Evolutionary conservation across 176 grass and related monocot genomes (phyloP), one percentile per base, ranked within the genome.

Genomic region (Cenchrus fungigraminus): DNA sequence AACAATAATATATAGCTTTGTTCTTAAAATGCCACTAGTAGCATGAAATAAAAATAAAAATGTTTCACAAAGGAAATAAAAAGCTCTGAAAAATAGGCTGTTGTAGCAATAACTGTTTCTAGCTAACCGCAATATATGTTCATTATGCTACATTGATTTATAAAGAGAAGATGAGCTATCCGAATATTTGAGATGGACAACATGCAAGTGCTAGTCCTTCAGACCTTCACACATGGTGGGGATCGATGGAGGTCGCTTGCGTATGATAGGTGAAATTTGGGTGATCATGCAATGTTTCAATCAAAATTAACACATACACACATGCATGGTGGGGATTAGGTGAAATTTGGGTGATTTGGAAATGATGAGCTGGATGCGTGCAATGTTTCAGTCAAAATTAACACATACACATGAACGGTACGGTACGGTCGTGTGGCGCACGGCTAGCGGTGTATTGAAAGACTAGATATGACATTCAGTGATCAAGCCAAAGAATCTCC

Each of bases 401-500:
- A 40, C 37, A 40, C 3, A 40, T 40, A 40, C 3, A 47, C 68
- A 71, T 52, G 14, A 15, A 70, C 55, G 72, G 71, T 16, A 4
- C 37, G 37, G 37, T 40, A 4, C 37, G 37, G 37, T 40, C 42
- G 40, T 60, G 56, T 40, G 42, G 57, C 45, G n/a, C 75, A 14
- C 69, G 52, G 37, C 19, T 22, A 52, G 37, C 19, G 14, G 50
- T n/a, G 49, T 44, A 70, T 58, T 31, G 65, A 82, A 19, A 57
- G 65, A 28, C 34, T 47, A 47, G 0, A 34, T 34, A 1, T 34
- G 3, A 34, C 67, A 83, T 61, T 79, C 59, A 68, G 79, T 52
- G 73, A 83, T 29, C 8, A 84, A 73, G 65, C 79, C 74, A 44
- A 72, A 59, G 67, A 72, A 82, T 67, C 45, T 59, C 9, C 74